Conservation (phyloP, 1,284 basidiomycete species). For the Naganishia sp. region DNA sequence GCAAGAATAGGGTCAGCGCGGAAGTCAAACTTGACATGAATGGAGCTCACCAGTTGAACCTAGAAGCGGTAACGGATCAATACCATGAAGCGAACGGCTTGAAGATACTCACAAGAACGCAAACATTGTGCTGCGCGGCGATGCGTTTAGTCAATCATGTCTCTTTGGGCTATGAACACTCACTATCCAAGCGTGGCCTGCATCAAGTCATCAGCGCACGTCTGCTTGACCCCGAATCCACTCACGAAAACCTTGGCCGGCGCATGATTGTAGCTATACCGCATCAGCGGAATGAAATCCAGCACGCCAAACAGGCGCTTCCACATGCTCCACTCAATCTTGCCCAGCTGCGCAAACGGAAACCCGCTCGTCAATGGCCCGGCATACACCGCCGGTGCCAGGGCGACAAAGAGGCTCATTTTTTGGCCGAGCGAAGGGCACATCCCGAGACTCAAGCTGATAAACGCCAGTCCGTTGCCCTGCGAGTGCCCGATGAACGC, state of each 20-base stretch:
- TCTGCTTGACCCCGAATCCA: conserved; percentile 28
- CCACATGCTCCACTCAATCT: conserved; percentile 61
- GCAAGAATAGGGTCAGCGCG: background rate
- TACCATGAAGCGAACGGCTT: background rate
- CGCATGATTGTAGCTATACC: conserved; percentile 60
- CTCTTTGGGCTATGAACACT: conserved; percentile 17
- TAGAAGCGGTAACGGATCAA: background rate
- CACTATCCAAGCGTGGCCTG: conserved; percentile 56
- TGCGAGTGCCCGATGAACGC: conserved; percentile 66
- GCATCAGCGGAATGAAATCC: conserved; percentile 66
- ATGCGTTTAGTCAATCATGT: background rate
- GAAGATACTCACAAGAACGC: conserved; percentile 57
- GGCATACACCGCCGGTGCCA: conserved; percentile 65
- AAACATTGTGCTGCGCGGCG: conserved; percentile 60
- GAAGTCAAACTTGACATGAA: background rate
- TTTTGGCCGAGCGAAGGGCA: conserved; percentile 61
- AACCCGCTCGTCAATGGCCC: conserved; percentile 63
- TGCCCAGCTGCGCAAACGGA: conserved; percentile 59
- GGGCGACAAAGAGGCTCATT: conserved; percentile 62
- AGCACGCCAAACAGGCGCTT: conserved; percentile 62
- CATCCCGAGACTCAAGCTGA: conserved; percentile 62
- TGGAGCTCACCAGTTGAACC: conserved; percentile 24
- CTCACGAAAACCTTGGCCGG: conserved; percentile 57
- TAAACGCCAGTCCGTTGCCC: conserved; percentile 61
- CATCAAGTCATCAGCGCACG: background rate